Base-by-base conservation (phyloP, 495 filamentous ascomycete species). In the Talaromyces liani region DNA sequence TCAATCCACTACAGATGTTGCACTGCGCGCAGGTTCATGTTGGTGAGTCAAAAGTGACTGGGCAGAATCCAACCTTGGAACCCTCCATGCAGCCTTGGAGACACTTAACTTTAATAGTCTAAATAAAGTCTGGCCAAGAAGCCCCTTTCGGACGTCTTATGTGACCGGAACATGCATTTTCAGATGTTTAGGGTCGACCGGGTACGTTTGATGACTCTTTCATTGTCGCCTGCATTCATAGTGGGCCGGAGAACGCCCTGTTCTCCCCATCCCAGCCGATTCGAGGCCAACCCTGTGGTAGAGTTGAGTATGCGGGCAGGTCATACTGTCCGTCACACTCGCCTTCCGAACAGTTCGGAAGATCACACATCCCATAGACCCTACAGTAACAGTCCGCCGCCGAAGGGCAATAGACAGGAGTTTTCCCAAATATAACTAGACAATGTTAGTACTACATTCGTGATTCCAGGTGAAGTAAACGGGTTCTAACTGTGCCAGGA, bases 401-500 rank as follows among this genome's bases (percentile, higher is more conserved):
- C 16, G 71, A 66, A 8, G 72, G 75, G 66, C 79, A 81, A 60
- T 70, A 70, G 41, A 68, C 67, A 22, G 63, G 47, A 0, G 56
- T 51, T 31, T 68, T 67, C 0, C 68, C 72, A 61, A 76, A 74
- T 60, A 72, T 71, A 41, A 68, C 66, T 75, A 22, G 12, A 18
- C 18, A 51, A 9, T 0, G 5, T 36, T 6, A 34, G 57, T 56
- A 54, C 14, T 39, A 24, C 34, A 27, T 20, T 31, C 59, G 7
- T 29, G 18, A 7, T 36, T 31, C 31, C 56, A 27, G 7, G 0
- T 27, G 6, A n/a, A 10, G 9, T 4, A 7, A 8, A 18, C 34
- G 18, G 22, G 5, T 31, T 71, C 75, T 62, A 63, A 79, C 75
- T 79, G 72, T 91, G 88, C 88, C 89, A 91, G 47, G 82, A 70